Base-by-base conservation (phyloP, 2,329 filamentous ascomycete genomes). In the Shiraia sp. region DNA sequence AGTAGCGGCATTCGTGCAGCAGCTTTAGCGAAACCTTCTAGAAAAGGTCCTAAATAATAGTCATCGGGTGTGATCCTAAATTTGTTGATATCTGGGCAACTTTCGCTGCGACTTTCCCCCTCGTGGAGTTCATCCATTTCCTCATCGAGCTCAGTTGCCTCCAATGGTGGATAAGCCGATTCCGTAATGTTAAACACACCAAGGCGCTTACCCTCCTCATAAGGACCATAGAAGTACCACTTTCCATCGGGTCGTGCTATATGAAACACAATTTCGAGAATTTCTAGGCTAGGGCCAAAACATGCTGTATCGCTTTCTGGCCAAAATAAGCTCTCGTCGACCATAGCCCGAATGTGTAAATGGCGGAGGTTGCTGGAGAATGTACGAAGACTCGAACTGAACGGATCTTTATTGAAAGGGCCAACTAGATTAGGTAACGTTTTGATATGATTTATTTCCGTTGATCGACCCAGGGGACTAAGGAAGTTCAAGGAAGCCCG, bases 281-380 rank as follows among this genome's bases (percentile, higher is more conserved):
- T 44, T 34, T 49, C 17, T 10, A 54, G 40, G 32, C 43, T 29
- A 12, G 47, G 51, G 44, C 47, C 51, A n/a, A 19, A 14, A 8
- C 45, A 45, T n/a, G 40, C 38, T 7, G 32, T 19, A 14, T 23
- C 22, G 16, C 42, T 42, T 1, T 10, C 13, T 6, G 43, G 43
- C 47, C 47, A 54, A 34, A 54, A 54, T 6, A 54, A 28, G 1
- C 38, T 42, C n/a, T 40, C 29, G 23, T 54, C 51, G 3, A 36
- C 39, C 12, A 33, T 15, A 7, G 36, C 39, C 6, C 40, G 38
- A 8, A 47, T 16, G 7, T 12, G 13, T 8, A 54, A 2, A 8
- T 36, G 24, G 4, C 26, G 29, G 13, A 54, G 45, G 2, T 47
- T 41, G 19, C 51, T 40, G 7, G 47, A 54, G 2, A 54, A 40